Evolutionary conservation across 1,139 yeast species (phyloP), one percentile per base, ranked within the genome.

Genomic region (Geotrichum phurueaensis): DNA sequence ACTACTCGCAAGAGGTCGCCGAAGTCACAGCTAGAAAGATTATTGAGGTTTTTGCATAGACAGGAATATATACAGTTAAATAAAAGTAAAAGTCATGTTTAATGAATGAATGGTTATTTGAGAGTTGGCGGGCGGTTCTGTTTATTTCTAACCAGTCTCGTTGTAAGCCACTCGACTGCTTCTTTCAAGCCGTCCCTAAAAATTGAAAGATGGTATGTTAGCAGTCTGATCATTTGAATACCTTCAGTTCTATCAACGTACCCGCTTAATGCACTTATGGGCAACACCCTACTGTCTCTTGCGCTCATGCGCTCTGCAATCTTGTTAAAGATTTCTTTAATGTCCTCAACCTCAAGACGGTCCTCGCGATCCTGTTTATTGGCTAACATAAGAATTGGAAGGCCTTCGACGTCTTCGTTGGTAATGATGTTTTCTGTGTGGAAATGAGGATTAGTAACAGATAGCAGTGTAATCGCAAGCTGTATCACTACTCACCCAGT

Each of bases 301-400:
- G 98, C 98, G 67, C 89, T 89, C 70, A 94, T 76, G 68, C 86
- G 82, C 79, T 88, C 83, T 62, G 97, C 87, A 70, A 87, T 81
- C 73, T 85, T 78, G 78, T 92, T 84, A 80, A 94, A 79, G 69
- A 92, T 74, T 81, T 95, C 80, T 79, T 92, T 84, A 72, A 94
- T 80, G 75, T 87, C 84, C 76, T 84, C 82, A 67, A 86, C 84
- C 69, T 85, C 97, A 76, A 92, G 78, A 67, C 90, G 87, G 58
- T 86, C 91, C 54, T 89, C 91, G 61, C 88, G 78, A 74, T 94
- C 99, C 76, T 91, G 97, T 73, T 94, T 94, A 73, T 94, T 94
- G 10, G 97, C 98, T 71, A 94, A 79, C 97, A 94, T 91, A 59
- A 94, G 77, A 9, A 94, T 84, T 0, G 98, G 99, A 15, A 91